Conservation (phyloP, 805 yeast genomes). For the Sungouiozyma ichnusensis region DNA sequence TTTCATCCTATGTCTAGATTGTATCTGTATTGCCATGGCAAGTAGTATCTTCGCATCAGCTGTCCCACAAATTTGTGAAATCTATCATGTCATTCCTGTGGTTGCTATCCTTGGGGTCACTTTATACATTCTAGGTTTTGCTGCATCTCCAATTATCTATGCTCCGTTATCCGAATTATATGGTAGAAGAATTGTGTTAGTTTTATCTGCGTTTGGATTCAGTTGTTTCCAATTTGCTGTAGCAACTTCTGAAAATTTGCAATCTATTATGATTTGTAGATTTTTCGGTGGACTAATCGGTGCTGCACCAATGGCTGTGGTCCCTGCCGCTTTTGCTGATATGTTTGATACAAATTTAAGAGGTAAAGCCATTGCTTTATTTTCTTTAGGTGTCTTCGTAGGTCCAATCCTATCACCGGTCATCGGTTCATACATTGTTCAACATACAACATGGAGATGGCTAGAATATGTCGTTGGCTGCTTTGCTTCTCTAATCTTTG, state of each 20-base stretch:
- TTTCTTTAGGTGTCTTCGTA: constrained; percentile 60
- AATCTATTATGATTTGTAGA: constrained; percentile 65
- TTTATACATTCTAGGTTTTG: constrained; percentile 84
- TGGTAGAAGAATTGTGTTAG: constrained; percentile 56
- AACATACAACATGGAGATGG: constrained; percentile 39
- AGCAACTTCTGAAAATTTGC: constrained; percentile 71
- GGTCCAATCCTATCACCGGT: constrained; percentile 84
- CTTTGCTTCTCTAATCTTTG: constrained; percentile 29
- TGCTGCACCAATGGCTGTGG: constrained; percentile 77
- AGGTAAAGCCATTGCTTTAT: constrained; percentile 66
- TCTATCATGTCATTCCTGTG: constrained; percentile 51
- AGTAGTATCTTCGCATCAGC: constrained; percentile 72
- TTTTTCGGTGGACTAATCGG: constrained; percentile 76
- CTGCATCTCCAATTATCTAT: constrained; percentile 85
- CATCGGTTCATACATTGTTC: constrained; percentile 42
- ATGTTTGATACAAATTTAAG: constrained; percentile 54
- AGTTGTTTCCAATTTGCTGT: constrained; percentile 56
- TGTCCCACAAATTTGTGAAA: constrained; percentile 35
- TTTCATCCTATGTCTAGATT: constrained; percentile 33
- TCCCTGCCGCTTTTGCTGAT: constrained; percentile 82
- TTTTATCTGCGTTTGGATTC: constrained; percentile 47
- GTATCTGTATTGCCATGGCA: constrained; percentile 40
- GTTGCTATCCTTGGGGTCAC: constrained; percentile 73
- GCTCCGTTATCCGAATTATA: constrained; percentile 77
- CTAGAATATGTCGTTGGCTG: constrained; percentile 45